phyloP scores from a whole-genome alignment of 2,329 filamentous ascomycete species.

The Amauroascus niger region DNA sequence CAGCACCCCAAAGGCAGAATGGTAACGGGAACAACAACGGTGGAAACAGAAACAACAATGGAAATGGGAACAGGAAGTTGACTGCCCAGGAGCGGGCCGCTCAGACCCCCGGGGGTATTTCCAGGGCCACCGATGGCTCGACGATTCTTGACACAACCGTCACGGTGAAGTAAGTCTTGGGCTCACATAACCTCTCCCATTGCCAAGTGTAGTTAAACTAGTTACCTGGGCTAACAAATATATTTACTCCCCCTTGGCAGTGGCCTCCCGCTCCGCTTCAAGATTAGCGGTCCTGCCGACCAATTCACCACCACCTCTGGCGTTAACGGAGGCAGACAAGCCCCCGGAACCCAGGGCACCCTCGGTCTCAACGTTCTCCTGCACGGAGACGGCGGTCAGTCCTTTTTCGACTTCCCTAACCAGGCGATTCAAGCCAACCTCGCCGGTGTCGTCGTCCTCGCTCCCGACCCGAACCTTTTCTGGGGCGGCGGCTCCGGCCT shows the following conservation, averaged over 20 bases:
- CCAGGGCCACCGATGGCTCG: constrained; percentile 1
- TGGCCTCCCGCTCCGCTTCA: constrained; percentile 4
- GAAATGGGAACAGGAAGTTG: not conserved
- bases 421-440: not conserved
- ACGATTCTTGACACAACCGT: constrained; percentile 3
- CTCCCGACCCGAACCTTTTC: constrained; percentile 5
- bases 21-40: not conserved
- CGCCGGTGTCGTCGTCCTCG: constrained; percentile 3
- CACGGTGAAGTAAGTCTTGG: constrained; percentile 2
- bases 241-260: not conserved
- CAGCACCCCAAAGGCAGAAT: constrained; percentile 6
- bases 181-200: not conserved
- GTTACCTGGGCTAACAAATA: not conserved
- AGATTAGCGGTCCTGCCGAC: constrained; percentile 2
- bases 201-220: no score
- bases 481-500: constrained; percentile 2
- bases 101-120: not conserved
- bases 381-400: constrained; percentile 3
- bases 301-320: constrained; percentile 5
- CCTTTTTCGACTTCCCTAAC: constrained; percentile 5
- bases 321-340: not conserved
- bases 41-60: not conserved
- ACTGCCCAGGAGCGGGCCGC: constrained; percentile 4
- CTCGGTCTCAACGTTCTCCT: constrained; percentile 5
- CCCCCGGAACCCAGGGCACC: not conserved